Evolutionary conservation across 2,329 filamentous ascomycete genomes (phyloP), one percentile per base, ranked within the genome.

Genomic region (Elsinoe perseae): DNA sequence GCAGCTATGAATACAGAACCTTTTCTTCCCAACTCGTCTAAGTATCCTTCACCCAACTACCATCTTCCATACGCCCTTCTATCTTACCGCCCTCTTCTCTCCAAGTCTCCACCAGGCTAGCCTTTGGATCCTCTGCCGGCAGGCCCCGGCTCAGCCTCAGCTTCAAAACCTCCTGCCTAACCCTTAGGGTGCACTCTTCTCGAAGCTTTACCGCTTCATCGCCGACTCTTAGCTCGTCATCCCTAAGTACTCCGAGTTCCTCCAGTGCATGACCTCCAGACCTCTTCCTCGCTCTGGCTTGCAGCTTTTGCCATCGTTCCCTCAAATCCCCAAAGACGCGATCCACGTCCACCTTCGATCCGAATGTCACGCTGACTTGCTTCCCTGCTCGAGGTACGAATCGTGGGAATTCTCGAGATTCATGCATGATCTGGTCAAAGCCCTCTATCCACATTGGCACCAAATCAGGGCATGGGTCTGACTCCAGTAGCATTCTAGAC

Each of bases 401-500:
- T 10, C 89, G 82, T 1, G 92, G 93, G 64, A 84, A 95, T 1
- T 72, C 73, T 44, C 93, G 81, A 57, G 84, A 79, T 71, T 97
- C 92, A 64, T 88, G 80, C 92, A 97, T 96, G 63, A 95, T 78
- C 58, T 86, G 74, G 67, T 96, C 87, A 14, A 87, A 87, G 25
- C 93, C 93, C 65, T 96, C 89, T 50, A 97, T 85, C 77, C 95
- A 98, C 73, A 98, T 92, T 42, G 93, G 90, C 32, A 98, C 80
- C 18, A 98, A 80, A 63, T 95, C 88, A 0, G 93, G 93, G 60
- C 87, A 84, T 2, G 89, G 89, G 50, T 92, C 87, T 46, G 86
- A 82, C 71, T 98, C 93, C 46, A 98, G 81, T 57, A 98, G 93
- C 57, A 97, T 78, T 1, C 93, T 83, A 5, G 92, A 89, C 1